Conservation (phyloP, 305 asterid genomes). For the Stenogyne calaminthoides region DNA sequence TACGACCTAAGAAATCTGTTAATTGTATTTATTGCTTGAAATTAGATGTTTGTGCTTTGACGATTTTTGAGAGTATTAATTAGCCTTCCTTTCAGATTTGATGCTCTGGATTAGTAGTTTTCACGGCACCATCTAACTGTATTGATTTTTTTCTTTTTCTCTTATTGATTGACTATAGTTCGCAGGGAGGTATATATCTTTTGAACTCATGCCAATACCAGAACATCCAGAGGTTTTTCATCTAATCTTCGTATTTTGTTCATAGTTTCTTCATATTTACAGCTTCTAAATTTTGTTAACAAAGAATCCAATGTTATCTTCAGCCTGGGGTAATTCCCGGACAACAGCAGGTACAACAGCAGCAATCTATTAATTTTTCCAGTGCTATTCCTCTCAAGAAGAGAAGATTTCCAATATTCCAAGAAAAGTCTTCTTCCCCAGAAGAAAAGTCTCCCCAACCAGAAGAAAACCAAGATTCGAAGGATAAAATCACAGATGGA, state of each 20-base stretch:
- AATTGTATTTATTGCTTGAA: conserved; percentile 1
- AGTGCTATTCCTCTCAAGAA: conserved; percentile 74
- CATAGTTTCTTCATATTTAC: conserved; percentile 22
- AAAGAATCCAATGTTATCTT: conserved; percentile 27
- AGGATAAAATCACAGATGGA: conserved; percentile 32
- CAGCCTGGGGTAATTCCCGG: conserved; percentile 47
- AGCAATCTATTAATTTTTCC: conserved; percentile 46
- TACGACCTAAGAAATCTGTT: conserved; percentile 3
- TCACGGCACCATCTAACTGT: neutral
- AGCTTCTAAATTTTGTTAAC: conserved; percentile 26
- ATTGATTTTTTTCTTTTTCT: neutral
- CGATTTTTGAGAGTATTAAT: conserved; percentile 1
- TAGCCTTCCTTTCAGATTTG: conserved; percentile 1
- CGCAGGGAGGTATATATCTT: conserved; percentile 32
- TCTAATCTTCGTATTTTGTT: conserved; percentile 22
- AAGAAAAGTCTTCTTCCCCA: conserved; percentile 45
- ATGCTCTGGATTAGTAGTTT: neutral
- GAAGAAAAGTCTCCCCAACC: conserved; percentile 37
- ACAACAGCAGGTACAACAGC: conserved; percentile 39
- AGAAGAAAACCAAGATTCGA: conserved; percentile 30
- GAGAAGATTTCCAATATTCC: conserved; percentile 61
- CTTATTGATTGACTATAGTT: conserved; percentile 20
- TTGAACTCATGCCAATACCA: conserved; percentile 50
- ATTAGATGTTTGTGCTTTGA: conserved; percentile 3
- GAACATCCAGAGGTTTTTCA: conserved; percentile 54